phyloP scores from a whole-genome alignment of 2,329 filamentous ascomycete species.

The Ophidiomyces ophidiicola region DNA sequence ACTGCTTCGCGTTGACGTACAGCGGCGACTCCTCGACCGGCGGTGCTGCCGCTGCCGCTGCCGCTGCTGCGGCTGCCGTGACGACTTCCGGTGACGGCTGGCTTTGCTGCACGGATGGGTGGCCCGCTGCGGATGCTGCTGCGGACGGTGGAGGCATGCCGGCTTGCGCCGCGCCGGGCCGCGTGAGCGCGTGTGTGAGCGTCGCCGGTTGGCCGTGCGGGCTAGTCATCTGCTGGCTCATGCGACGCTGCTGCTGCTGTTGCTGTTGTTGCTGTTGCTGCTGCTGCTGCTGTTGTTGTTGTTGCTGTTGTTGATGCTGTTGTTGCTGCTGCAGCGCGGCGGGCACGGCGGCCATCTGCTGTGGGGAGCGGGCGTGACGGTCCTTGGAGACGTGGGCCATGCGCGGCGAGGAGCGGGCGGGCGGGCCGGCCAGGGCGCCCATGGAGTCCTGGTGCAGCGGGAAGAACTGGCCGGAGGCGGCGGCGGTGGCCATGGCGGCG shows the following conservation, averaged over 20 bases:
- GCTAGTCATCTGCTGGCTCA: conserved; percentile 63
- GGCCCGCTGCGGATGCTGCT: conserved; percentile 38
- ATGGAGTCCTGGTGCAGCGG: conserved; percentile 60
- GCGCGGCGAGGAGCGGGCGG: conserved; percentile 57
- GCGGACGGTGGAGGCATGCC: conserved; percentile 40
- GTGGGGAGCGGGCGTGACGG: conserved; percentile 64
- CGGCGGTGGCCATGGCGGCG: conserved; percentile 86
- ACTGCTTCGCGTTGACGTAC: conserved; percentile 98
- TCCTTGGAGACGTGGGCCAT: conserved; percentile 64
- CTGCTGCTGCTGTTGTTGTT: conserved; percentile 23
- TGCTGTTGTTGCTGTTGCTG: too few relatives aligned
- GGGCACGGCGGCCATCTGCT: conserved; percentile 41
- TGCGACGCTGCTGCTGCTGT: conserved; percentile 44
- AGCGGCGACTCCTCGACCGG: conserved; percentile 80
- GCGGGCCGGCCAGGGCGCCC: conserved; percentile 46
- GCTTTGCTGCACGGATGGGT: conserved; percentile 53
- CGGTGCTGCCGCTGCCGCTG: too few relatives aligned
- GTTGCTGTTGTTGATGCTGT: conserved; percentile 25
- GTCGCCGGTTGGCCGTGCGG: too few relatives aligned
- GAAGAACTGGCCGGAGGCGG: conserved; percentile 73
- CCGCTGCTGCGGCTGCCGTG: conserved; percentile 45
- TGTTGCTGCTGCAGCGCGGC: conserved; percentile 17
- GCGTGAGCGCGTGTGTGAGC: too few relatives aligned
- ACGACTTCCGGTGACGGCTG: conserved; percentile 71
- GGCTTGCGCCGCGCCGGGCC: too few relatives aligned